Percentiles rank a stretch among this genome's conserved stretches.
Evolutionary conservation across 768 basidiomycete genomes (phyloP).

Genomic region (Pleurotus pulmonarius): DNA sequence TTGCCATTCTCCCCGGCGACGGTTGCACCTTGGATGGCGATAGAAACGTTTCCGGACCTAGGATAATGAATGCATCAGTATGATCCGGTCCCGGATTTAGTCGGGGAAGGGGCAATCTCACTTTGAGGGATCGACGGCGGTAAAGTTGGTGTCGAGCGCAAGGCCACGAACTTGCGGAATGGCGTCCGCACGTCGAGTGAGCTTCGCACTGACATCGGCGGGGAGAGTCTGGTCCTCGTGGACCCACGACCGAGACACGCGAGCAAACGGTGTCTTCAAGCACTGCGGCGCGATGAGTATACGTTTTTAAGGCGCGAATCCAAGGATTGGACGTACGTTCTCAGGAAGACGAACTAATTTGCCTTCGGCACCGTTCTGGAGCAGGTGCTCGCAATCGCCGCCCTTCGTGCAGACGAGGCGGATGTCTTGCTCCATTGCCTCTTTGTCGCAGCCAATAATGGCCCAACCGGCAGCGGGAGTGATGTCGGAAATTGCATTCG

Average conservation of each 20-base stretch:
- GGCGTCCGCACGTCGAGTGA: slow-evolving; percentile 28
- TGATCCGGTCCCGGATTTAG: too few species aligned
- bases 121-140: slow-evolving; percentile 22
- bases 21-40: slow-evolving; percentile 14
- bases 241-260: slow-evolving; percentile 36
- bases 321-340: slow-evolving; percentile 30
- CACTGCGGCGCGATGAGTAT: slow-evolving; percentile 22
- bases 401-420: slow-evolving; percentile 12
- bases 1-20: slow-evolving; percentile 11
- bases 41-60: slow-evolving; percentile 3
- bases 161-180: slow-evolving; percentile 35
- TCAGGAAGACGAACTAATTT: slow-evolving; percentile 53
- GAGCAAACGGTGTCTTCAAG: slow-evolving; percentile 34
- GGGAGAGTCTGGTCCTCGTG: slow-evolving; percentile 42
- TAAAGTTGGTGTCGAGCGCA: slow-evolving; percentile 37
- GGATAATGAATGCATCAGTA: background rate
- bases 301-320: slow-evolving; percentile 26
- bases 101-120: slow-evolving; percentile 1
- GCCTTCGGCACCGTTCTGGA: slow-evolving; percentile 33
- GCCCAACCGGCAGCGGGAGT: slow-evolving; percentile 2
- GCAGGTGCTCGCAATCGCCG: slow-evolving; percentile 35
- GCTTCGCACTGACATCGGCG: slow-evolving; percentile 17
- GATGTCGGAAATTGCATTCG: background rate
- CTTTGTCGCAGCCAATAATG: background rate
- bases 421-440: background rate